Evolutionary conservation across 805 yeast species (phyloP), one percentile per base, ranked within the genome.

Genomic region (Alloascoidea hylecoeti): DNA sequence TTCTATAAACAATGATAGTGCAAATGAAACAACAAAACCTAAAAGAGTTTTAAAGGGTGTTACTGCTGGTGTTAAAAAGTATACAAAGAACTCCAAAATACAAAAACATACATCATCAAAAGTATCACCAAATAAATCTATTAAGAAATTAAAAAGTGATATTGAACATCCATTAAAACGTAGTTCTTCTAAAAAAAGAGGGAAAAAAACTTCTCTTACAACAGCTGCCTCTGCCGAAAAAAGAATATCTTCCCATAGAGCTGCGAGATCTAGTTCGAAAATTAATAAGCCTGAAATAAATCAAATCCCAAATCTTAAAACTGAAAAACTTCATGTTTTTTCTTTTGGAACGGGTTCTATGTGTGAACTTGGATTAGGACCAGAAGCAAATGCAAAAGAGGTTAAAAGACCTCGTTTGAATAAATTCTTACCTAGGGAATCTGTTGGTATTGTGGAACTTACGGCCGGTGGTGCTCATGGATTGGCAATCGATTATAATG

Each of bases 291-390:
- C 9, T 5, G 36, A 18, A 18, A 34, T 34, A n/a, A 34, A 34
- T 17, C 6, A 16, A 9, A 14, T 34, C 15, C 36, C 36, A 12
- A 14, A 12, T 18, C n/a, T 34, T 5, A 14, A 14, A 14, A 18
- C 9, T 9, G 36, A 34, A 18, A 34, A 34, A 14, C 14, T 34
- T n/a, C 9, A 34, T 14, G 6, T 34, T 5, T 34, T 16, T 18
- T 17, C 30, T 9, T 14, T 34, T 14, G 36, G 36, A 16, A 14
- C 36, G 5, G 36, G 36, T 16, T 17, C n/a, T 16, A 14, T 14
- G 9, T 34, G 27, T n/a, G 36, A 34, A 14, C 36, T 34, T 12
- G 36, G 36, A 5, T 18, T 34, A 16, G 36, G 36, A 6, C 32
- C 18, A 16, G 36, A 34, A 5, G 30, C 9, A n/a, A n/a, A 23